phyloP scores from a whole-genome alignment of 129 eudicot species.

The Chrysanthemum seticuspe region DNA sequence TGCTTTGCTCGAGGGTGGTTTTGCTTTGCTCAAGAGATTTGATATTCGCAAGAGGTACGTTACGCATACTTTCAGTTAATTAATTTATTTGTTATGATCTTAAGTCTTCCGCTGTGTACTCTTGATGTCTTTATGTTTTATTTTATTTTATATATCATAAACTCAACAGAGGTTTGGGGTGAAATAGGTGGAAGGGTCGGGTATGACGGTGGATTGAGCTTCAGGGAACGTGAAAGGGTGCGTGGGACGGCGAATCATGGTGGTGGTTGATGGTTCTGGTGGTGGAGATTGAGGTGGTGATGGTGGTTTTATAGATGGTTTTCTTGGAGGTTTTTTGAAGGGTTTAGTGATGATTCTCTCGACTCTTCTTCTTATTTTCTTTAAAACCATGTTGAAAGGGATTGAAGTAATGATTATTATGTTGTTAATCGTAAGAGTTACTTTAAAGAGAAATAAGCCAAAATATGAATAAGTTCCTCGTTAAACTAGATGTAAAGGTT shows the following conservation, averaged over 20 bases:
- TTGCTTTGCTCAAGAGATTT: too few species aligned
- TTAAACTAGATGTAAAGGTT: slow-evolving; percentile 5
- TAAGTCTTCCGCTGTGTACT: too few species aligned
- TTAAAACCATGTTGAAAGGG: slow-evolving; percentile 42
- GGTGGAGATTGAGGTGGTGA: slow-evolving; percentile 36
- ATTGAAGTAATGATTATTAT: neutral
- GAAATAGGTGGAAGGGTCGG: slow-evolving; percentile 75
- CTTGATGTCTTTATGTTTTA: too few species aligned
- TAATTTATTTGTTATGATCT: too few species aligned
- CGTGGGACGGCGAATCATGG: slow-evolving; percentile 32
- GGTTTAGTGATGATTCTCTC: slow-evolving; percentile 57
- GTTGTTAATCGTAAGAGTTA: neutral
- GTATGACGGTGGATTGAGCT: slow-evolving; percentile 69
- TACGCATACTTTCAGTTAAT: too few species aligned
- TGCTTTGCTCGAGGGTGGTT: too few species aligned
- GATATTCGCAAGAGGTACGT: too few species aligned
- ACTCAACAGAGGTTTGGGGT: slow-evolving; percentile 60
- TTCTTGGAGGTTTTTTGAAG: slow-evolving; percentile 50
- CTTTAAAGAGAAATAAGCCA: neutral
- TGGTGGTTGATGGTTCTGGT: slow-evolving; percentile 42
- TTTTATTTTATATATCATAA: too few species aligned
- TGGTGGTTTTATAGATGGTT: slow-evolving; percentile 28
- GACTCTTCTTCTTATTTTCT: slow-evolving; percentile 53
- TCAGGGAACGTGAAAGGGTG: slow-evolving; percentile 66
- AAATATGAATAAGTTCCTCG: neutral